Percentiles rank a stretch among this genome's conserved stretches.
Conservation (phyloP, 345 rosid species). For the Kandelia obovata region DNA sequence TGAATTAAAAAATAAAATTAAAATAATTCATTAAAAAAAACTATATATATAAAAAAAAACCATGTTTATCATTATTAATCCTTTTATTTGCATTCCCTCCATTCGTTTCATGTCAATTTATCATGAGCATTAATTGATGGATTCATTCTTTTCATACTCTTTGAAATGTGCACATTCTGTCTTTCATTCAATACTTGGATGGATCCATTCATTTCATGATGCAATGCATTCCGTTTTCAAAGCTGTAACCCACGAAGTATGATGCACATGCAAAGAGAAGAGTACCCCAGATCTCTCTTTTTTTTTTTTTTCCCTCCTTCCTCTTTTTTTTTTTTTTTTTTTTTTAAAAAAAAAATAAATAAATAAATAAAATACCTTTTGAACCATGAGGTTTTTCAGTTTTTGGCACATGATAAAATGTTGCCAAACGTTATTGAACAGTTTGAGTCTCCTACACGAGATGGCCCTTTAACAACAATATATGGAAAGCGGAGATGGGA, state of each 20-base stretch:
- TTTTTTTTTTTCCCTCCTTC: not conserved
- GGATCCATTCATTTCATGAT: conserved; percentile 20
- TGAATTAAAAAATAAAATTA: not conserved
- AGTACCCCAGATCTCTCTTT: not conserved
- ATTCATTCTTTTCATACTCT: not conserved
- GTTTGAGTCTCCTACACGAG: conserved; percentile 35
- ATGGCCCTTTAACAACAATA: conserved; percentile 16
- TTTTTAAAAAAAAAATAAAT: not conserved
- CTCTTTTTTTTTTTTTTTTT: not conserved
- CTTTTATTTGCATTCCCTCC: no score
- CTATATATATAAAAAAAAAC: no score
- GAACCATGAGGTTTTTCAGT: conserved; percentile 17
- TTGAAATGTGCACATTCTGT: not conserved
- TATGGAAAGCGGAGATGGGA: not conserved
- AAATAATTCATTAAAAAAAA: no score
- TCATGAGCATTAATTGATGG: no score
- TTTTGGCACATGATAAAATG: conserved; percentile 23
- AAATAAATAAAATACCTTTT: no score
- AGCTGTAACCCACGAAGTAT: conserved; percentile 4
- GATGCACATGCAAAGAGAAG: not conserved
- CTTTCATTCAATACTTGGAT: conserved; percentile 10
- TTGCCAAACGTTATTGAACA: not conserved
- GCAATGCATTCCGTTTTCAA: conserved; percentile 11
- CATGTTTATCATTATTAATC: no score
- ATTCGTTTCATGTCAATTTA: no score